A percentile compares a stretch with the other conserved stretches of the same genome.
Evolutionary conservation across 768 basidiomycete genomes (phyloP).

Genomic region (Rhodotorula kratochvilovae): DNA sequence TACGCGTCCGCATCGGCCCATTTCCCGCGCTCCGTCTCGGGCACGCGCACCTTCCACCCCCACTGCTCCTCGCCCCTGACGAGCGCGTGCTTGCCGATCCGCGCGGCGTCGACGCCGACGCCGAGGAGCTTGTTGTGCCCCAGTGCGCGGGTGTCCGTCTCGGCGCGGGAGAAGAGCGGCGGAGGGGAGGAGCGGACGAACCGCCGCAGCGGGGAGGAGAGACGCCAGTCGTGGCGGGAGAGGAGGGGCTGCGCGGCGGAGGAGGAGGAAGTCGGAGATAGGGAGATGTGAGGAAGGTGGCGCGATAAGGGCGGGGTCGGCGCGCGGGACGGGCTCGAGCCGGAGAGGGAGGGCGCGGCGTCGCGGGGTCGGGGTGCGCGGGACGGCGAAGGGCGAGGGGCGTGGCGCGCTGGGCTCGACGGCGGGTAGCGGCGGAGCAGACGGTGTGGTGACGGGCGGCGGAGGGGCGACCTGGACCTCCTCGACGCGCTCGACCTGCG

Average conservation of each 20-base stretch:
- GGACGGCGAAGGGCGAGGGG: too few relatives aligned
- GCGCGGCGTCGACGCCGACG: constrained; percentile 19
- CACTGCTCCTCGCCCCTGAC: constrained; percentile 17
- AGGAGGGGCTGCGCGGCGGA: constrained; percentile 13
- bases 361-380: background rate
- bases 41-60: constrained; percentile 35
- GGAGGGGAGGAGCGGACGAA: constrained; percentile 2
- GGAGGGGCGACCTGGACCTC: background rate
- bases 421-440: too few relatives aligned
- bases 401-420: too few relatives aligned
- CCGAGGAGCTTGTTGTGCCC: constrained; percentile 30
- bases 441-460: background rate
- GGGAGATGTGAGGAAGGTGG: constrained; percentile 3
- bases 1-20: constrained; percentile 27
- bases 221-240: constrained; percentile 35
- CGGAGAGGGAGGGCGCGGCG: background rate
- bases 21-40: constrained; percentile 2
- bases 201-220: constrained; percentile 31
- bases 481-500: background rate
- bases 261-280: background rate
- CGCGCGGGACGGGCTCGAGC: background rate
- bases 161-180: constrained; percentile 10
- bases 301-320: background rate
- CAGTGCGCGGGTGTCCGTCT: background rate
- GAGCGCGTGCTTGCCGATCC: background rate